phyloP scores from a whole-genome alignment of 352 stramenopile genomes.

The Globisporangium nunn region DNA sequence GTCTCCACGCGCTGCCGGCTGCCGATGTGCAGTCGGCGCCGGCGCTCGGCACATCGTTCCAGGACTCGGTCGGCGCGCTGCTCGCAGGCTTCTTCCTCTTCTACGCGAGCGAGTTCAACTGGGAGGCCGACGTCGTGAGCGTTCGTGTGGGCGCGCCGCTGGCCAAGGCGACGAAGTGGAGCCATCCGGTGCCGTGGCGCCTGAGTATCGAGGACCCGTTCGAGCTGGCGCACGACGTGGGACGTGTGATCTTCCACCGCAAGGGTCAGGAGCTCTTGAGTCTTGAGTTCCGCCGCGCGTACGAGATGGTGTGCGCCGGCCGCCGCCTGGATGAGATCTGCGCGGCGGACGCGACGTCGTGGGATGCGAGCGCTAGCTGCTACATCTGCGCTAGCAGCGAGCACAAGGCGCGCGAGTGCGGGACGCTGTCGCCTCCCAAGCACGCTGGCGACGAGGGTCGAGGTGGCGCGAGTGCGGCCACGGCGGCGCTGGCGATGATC shows the following conservation, averaged over 20 bases:
- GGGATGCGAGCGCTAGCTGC: conserved; percentile 40
- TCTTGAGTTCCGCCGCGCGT: conserved; percentile 56
- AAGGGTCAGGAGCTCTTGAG: conserved; percentile 56
- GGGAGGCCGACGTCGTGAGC: conserved; percentile 91
- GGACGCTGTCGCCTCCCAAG: conserved; percentile 15
- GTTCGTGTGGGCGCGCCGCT: conserved; percentile 70
- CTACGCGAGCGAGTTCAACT: conserved; percentile 94
- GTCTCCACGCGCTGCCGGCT: conserved; percentile 56
- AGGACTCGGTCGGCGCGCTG: conserved; percentile 87
- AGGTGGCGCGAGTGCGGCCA: not conserved
- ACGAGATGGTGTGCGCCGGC: conserved; percentile 33
- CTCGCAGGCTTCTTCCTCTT: conserved; percentile 97
- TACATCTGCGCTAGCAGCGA: conserved; percentile 54
- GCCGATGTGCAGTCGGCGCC: conserved; percentile 17
- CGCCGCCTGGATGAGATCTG: conserved; percentile 55
- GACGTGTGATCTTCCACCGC: conserved; percentile 66
- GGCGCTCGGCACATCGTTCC: conserved; percentile 55
- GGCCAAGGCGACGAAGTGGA: conserved; percentile 70
- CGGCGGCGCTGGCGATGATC: conserved; percentile 13
- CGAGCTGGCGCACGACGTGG: conserved; percentile 74
- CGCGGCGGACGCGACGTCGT: conserved; percentile 33
- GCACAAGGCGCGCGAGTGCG: conserved; percentile 56
- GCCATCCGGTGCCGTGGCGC: conserved; percentile 54
- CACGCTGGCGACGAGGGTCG: not conserved
- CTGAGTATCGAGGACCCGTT: conserved; percentile 87